These are phyloP conservation scores for Backusella morwellensis DNA, from an alignment of 192 early-diverging fungal species.

Conservation along the genomic window DNA sequence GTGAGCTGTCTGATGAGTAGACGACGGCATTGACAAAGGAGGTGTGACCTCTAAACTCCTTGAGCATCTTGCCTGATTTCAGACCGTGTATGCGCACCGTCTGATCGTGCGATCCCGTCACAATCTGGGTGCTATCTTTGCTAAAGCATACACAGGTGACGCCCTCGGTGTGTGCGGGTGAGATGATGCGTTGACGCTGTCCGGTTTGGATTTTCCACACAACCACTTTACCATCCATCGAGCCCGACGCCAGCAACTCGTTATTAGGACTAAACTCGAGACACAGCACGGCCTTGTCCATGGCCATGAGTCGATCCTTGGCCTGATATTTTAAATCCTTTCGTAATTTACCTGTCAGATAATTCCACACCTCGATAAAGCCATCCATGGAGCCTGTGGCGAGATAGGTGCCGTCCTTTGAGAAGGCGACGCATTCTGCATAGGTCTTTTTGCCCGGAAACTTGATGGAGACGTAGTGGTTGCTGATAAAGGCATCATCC, in stretches of 20 bases:
- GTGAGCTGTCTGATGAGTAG: conserved; percentile 68
- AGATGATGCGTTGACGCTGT: conserved; percentile 65
- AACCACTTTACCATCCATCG: conserved; percentile 82
- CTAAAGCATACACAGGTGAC: conserved; percentile 81
- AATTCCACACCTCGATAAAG: conserved; percentile 96
- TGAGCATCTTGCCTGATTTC: conserved; percentile 89
- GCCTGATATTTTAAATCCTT: conserved; percentile 90
- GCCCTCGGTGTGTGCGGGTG: conserved; percentile 82
- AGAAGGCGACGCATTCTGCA: conserved; percentile 76
- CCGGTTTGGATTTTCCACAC: conserved; percentile 86
- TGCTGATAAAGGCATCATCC: conserved; percentile 72
- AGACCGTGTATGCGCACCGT: conserved; percentile 84
- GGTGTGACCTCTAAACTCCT: conserved; percentile 90
- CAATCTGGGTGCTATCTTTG: conserved; percentile 73
- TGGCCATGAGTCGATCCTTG: conserved; percentile 89
- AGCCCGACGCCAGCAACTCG: conserved; percentile 80
- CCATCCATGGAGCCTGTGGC: conserved; percentile 92
- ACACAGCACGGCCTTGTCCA: conserved; percentile 81
- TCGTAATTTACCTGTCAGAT: conserved; percentile 85
- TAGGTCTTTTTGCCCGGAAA: conserved; percentile 86
- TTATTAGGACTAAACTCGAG: conserved; percentile 78
- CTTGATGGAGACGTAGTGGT: conserved; percentile 81
- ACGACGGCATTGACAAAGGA: conserved; percentile 82
- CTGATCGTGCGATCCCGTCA: conserved; percentile 79
- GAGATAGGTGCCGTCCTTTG: conserved; percentile 78